Conservation (phyloP, 805 yeast species). For the Saccharomycodes ludwigii region DNA sequence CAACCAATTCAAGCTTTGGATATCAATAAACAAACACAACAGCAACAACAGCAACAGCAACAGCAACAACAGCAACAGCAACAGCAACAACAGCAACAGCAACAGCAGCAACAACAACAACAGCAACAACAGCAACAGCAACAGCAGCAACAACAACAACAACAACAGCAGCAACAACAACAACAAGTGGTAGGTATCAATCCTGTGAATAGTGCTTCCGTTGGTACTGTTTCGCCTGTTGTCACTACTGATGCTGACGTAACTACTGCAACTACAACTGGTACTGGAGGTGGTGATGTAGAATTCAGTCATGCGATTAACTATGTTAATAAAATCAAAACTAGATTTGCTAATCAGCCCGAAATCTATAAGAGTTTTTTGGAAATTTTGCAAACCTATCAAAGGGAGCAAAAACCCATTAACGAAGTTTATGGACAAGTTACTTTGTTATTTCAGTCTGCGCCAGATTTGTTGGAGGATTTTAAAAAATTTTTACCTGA, state of each 20-base stretch:
- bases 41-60: constrained; percentile 20
- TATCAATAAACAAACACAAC: constrained; percentile 9
- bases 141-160: constrained; percentile 12
- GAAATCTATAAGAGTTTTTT: constrained; percentile 90
- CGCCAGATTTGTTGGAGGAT: constrained; percentile 90
- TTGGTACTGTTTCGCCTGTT: constrained; percentile 7
- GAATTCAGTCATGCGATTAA: constrained; percentile 96
- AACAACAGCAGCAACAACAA: constrained; percentile 12
- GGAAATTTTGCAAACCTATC: constrained; percentile 92
- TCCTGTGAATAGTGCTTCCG: constrained; percentile 3
- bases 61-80: constrained; percentile 15
- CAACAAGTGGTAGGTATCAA: constrained; percentile 6
- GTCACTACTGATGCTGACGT: too few species aligned
- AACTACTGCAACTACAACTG: constrained; percentile 9
- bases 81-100: constrained; percentile 12
- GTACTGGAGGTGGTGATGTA: constrained; percentile 46
- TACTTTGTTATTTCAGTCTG: constrained; percentile 74
- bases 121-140: constrained; percentile 10
- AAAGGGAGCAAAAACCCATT: constrained; percentile 90
- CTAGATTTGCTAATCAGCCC: constrained; percentile 85
- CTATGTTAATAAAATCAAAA: constrained; percentile 92
- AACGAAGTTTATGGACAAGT: constrained; percentile 93
- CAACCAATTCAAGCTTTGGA: constrained; percentile 5
- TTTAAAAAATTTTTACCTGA: constrained; percentile 94
- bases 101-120: constrained; percentile 9